Evolutionary conservation across 2,329 filamentous ascomycete genomes (phyloP).

Genomic region (Mollisiaceae sp.): DNA sequence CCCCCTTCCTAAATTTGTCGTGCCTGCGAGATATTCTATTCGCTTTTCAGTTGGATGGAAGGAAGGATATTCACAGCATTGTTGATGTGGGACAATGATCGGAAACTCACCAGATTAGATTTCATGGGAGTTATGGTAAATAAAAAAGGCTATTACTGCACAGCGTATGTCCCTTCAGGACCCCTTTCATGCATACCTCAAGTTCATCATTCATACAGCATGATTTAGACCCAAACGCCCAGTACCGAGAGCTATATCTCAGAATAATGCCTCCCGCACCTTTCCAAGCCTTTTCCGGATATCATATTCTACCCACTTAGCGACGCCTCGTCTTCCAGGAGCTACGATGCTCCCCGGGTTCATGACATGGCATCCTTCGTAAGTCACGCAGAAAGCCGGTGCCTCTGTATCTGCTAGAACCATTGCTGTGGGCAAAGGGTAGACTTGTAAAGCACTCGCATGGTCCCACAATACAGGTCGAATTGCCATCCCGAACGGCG

Average conservation of each 20-base stretch:
- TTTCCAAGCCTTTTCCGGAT: conserved; percentile 46
- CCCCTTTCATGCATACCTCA: not conserved
- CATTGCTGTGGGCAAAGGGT: conserved; percentile 85
- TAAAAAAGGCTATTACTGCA: not conserved
- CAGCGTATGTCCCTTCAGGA: not conserved
- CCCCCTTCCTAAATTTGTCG: not conserved
- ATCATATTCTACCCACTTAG: conserved; percentile 89
- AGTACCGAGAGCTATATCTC: conserved; percentile 12
- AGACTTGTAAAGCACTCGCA: conserved; percentile 75
- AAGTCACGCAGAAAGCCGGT: conserved; percentile 84
- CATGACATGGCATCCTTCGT: conserved; percentile 94
- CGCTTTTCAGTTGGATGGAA: not conserved
- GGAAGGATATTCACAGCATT: not conserved
- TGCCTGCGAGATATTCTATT: not conserved
- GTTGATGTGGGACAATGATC: not conserved
- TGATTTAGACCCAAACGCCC: conserved; percentile 1
- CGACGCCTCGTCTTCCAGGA: conserved; percentile 68
- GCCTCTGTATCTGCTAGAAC: conserved; percentile 83
- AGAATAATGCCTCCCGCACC: conserved; percentile 41
- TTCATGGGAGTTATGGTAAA: not conserved
- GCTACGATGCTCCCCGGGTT: conserved; percentile 84
- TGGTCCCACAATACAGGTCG: conserved; percentile 93
- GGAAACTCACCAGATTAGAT: not conserved
- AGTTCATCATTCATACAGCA: conserved; percentile 6
- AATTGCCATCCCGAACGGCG: conserved; percentile 80